Conservation (phyloP, 192 early-diverging fungal genomes). For the Coemansia pectinata region DNA sequence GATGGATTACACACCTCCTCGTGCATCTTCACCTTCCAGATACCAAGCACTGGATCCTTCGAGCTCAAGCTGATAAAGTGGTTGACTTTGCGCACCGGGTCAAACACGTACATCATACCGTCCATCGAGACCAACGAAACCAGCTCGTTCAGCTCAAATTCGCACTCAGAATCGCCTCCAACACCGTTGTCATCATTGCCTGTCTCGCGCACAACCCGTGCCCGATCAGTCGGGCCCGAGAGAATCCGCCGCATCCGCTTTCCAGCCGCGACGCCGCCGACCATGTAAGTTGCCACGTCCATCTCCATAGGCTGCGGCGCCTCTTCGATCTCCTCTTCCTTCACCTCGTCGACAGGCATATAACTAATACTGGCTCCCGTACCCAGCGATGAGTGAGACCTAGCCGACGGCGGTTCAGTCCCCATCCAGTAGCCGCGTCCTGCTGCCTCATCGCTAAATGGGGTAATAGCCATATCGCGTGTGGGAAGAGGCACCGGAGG, state of each 20-base stretch:
- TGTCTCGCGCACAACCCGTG: neutral
- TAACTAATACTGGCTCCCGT: slow-evolving; percentile 27
- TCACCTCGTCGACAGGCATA: slow-evolving; percentile 9
- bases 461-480: slow-evolving; percentile 9
- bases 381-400: slow-evolving; percentile 51
- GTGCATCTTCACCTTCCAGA: slow-evolving; percentile 57
- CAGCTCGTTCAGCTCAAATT: slow-evolving; percentile 27
- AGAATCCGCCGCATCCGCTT: slow-evolving; percentile 33
- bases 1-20: slow-evolving; percentile 43
- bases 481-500: neutral
- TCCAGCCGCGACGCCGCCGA: slow-evolving; percentile 47
- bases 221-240: slow-evolving; percentile 8
- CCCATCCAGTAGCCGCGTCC: slow-evolving; percentile 31
- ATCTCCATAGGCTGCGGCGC: slow-evolving; percentile 52
- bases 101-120: slow-evolving; percentile 45
- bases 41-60: slow-evolving; percentile 48
- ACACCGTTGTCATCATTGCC: neutral
- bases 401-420: slow-evolving; percentile 32
- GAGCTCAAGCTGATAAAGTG: slow-evolving; percentile 39
- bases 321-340: slow-evolving; percentile 56
- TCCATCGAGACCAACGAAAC: slow-evolving; percentile 56
- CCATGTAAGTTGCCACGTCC: slow-evolving; percentile 52
- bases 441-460: slow-evolving; percentile 18
- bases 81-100: slow-evolving; percentile 42
- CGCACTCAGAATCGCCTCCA: slow-evolving; percentile 6